A percentile compares a stretch with the other conserved stretches of the same genome.
Conservation (phyloP, 768 basidiomycete genomes). For the Epithele typhae region DNA sequence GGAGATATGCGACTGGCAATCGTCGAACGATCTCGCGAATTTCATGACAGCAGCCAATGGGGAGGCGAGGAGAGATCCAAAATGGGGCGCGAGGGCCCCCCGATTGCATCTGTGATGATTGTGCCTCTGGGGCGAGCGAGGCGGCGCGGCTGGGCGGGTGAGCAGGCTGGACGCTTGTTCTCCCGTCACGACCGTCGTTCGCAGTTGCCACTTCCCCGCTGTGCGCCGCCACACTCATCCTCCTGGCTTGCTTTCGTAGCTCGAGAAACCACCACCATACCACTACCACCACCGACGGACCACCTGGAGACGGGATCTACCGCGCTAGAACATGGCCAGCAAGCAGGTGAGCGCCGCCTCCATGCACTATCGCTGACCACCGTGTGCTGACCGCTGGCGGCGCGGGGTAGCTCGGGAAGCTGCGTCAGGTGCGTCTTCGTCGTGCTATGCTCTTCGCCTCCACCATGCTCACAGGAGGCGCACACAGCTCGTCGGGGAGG, state of each 20-base stretch:
- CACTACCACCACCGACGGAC: no score
- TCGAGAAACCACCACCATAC: no score
- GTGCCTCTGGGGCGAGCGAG: background rate
- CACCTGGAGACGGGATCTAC: background rate
- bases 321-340: slow-evolving; percentile 49
- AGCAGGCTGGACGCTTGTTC: slow-evolving; percentile 3
- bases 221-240: background rate
- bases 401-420: slow-evolving; percentile 54
- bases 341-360: slow-evolving; percentile 46
- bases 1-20: background rate
- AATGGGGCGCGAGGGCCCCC: slow-evolving; percentile 11
- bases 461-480: slow-evolving; percentile 1
- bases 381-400: slow-evolving; percentile 2
- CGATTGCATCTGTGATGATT: slow-evolving; percentile 17
- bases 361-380: no score
- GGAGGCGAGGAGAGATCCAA: background rate
- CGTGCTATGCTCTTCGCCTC: slow-evolving; percentile 4
- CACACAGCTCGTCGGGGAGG: slow-evolving; percentile 81
- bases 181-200: slow-evolving; percentile 11
- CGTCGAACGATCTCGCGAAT: slow-evolving; percentile 14
- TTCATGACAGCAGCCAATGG: slow-evolving; percentile 8
- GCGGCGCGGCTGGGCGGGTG: background rate
- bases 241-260: no score
- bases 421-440: slow-evolving; percentile 57
- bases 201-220: slow-evolving; percentile 5